Percentiles rank a stretch among this genome's conserved stretches.
Conservation (phyloP, 192 early-diverging fungal genomes). For the Cladochytrium replicatum region DNA sequence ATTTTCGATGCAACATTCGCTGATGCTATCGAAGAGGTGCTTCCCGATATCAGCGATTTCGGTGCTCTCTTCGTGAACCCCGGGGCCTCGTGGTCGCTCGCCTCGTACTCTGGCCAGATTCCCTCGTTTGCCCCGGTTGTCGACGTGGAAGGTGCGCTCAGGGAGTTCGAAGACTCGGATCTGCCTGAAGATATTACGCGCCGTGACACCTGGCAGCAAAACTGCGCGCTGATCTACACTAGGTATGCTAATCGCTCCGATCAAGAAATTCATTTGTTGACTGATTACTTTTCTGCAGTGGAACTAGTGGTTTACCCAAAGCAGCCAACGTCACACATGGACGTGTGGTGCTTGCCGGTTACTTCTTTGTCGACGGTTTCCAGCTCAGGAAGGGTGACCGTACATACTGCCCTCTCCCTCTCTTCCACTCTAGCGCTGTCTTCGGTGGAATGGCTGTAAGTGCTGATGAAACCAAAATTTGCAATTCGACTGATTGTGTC, state of each 20-base stretch:
- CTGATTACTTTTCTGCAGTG: no score
- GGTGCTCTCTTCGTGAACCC: background rate
- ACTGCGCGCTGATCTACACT: constrained; percentile 34
- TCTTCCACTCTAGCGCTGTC: constrained; percentile 55
- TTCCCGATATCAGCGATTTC: background rate
- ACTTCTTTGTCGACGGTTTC: constrained; percentile 21
- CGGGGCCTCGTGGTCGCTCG: background rate
- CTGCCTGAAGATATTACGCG: constrained; percentile 10
- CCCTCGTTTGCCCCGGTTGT: no score
- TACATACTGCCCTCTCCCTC: constrained; percentile 47
- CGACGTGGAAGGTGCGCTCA: no score
- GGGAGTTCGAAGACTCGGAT: background rate
- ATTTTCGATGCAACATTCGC: constrained; percentile 3
- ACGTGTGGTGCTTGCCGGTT: constrained; percentile 9
- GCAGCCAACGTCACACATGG: constrained; percentile 41
- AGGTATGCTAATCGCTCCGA: constrained; percentile 56
- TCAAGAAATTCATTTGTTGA: no score
- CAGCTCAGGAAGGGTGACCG: constrained; percentile 18
- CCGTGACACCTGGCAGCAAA: no score
- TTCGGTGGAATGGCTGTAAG: constrained; percentile 22
- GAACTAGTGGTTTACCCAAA: constrained; percentile 55
- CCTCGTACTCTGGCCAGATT: no score
- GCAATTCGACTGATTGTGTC: no score
- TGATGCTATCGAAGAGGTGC: background rate
- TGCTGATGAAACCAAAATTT: no score